Percentiles rank a stretch among this genome's conserved stretches.
These are phyloP conservation scores for Candida sithepensis DNA, from an alignment of 805 yeast species.

Conservation along the genomic window DNA sequence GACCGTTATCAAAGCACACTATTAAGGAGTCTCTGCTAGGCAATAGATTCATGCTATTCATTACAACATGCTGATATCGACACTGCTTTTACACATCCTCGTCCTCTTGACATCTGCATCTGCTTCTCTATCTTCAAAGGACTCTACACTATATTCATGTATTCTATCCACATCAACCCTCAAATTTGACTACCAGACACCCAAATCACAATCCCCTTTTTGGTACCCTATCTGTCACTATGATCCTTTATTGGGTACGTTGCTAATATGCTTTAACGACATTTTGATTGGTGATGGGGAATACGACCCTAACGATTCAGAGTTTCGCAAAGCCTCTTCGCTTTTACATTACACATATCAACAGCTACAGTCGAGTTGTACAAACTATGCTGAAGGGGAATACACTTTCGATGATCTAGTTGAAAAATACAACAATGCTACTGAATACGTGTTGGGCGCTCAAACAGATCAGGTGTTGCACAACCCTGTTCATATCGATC, in stretches of 20 bases:
- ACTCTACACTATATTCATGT: conserved; percentile 23
- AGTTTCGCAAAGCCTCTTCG: background rate
- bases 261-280: conserved; percentile 23
- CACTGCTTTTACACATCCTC: background rate
- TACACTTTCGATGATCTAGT: conserved; percentile 5
- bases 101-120: background rate
- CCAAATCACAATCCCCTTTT: conserved; percentile 8
- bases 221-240: conserved; percentile 25
- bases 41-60: background rate
- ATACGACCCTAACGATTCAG: background rate
- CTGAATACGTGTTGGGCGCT: conserved; percentile 4
- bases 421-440: conserved; percentile 12
- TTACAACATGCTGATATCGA: background rate
- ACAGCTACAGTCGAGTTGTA: conserved; percentile 12
- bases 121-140: conserved; percentile 3
- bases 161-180: conserved; percentile 11
- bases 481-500: conserved; percentile 16
- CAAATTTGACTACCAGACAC: conserved; percentile 18
- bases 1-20: too few species aligned
- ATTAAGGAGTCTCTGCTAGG: too few species aligned
- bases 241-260: conserved; percentile 24
- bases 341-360: conserved; percentile 8
- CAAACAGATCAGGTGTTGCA: conserved; percentile 2
- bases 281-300: conserved; percentile 1
- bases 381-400: conserved; percentile 5